Evolutionary conservation across 148 eudicot species (phyloP).

Genomic region (Bassia scoparia): DNA sequence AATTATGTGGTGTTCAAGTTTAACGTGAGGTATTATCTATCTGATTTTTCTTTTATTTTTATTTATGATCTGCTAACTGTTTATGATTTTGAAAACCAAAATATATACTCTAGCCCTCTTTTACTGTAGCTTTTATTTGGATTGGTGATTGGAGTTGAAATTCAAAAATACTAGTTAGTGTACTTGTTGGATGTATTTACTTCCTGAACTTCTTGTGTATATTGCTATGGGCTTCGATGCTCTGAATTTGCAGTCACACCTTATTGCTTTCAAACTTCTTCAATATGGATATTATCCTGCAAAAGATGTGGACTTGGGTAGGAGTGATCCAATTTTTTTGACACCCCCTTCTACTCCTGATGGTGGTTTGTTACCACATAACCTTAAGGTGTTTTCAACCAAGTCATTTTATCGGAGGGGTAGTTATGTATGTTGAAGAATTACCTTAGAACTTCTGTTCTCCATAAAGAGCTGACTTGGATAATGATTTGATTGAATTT

Average conservation of each 20-base stretch:
- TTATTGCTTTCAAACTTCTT: background rate
- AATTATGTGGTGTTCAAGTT: constrained; percentile 55
- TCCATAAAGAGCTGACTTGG: background rate
- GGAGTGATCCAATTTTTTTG: background rate
- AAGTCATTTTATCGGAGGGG: background rate
- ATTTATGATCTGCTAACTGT: background rate
- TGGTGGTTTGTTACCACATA: too few species aligned
- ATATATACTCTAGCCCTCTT: background rate
- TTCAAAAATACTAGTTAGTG: background rate
- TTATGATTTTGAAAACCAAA: background rate
- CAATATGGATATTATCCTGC: background rate
- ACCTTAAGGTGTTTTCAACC: background rate
- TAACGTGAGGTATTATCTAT: constrained; percentile 42
- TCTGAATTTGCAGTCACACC: background rate
- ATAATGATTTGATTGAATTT: background rate
- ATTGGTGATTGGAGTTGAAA: too few species aligned
- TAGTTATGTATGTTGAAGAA: background rate
- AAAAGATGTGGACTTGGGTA: background rate
- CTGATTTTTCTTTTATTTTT: background rate
- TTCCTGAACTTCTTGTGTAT: background rate
- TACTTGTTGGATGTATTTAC: background rate
- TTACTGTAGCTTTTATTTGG: background rate
- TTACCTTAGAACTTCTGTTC: background rate
- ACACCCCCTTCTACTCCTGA: background rate
- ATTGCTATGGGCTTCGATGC: background rate